These are phyloP conservation scores for Penicillium sp. DNA, from an alignment of 2,329 filamentous ascomycete species.

Conservation along the genomic window DNA sequence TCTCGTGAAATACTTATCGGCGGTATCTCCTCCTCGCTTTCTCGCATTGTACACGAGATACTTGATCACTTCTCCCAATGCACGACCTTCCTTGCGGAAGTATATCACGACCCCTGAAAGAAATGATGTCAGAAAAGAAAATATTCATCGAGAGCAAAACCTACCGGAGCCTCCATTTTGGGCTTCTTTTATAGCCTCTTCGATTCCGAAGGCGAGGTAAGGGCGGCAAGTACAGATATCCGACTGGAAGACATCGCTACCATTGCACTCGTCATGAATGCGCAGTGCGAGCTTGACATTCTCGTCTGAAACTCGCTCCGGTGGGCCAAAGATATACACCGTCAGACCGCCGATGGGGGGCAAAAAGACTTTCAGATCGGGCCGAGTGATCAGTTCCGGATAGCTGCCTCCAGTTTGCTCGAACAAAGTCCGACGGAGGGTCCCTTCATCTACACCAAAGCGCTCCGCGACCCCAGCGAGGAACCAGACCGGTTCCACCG, in stretches of 20 bases:
- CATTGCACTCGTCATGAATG: constrained; percentile 90
- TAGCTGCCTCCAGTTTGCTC: constrained; percentile 96
- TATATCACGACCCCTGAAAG: constrained; percentile 81
- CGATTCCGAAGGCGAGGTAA: constrained; percentile 95
- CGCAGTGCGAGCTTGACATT: constrained; percentile 79
- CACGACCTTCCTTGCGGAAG: constrained; percentile 95
- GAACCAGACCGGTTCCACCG: constrained; percentile 93
- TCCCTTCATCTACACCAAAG: constrained; percentile 90
- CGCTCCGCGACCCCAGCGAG: constrained; percentile 85
- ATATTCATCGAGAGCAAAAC: background rate
- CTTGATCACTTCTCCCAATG: constrained; percentile 93
- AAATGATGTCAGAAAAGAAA: background rate
- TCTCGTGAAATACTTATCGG: constrained; percentile 77
- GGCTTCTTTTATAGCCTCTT: constrained; percentile 96
- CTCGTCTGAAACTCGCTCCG: constrained; percentile 89
- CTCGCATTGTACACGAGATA: constrained; percentile 68
- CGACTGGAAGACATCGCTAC: constrained; percentile 94
- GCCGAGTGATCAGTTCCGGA: constrained; percentile 91
- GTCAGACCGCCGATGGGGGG: constrained; percentile 95
- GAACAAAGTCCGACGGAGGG: constrained; percentile 83
- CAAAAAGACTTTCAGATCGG: constrained; percentile 92
- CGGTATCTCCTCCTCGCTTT: constrained; percentile 46
- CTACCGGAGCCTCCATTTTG: constrained; percentile 81
- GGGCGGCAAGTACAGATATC: constrained; percentile 95
- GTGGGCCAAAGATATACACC: constrained; percentile 96